Percentiles rank a stretch among this genome's conserved stretches.
These are phyloP conservation scores for Leucosporidium scottii DNA, from an alignment of 768 basidiomycete genomes.

Conservation along the genomic window DNA sequence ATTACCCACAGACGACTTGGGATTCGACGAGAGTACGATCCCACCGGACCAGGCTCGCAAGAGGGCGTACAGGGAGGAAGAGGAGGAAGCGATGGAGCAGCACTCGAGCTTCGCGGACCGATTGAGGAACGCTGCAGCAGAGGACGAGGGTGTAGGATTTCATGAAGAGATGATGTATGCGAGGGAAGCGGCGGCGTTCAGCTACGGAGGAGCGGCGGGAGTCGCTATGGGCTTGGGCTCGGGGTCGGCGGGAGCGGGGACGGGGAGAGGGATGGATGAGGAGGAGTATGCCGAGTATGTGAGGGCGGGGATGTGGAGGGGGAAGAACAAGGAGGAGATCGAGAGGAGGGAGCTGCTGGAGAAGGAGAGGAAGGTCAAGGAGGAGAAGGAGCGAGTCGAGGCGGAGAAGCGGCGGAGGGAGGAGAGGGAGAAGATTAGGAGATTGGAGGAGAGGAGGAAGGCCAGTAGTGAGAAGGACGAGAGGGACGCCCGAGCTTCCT, in stretches of 20 bases:
- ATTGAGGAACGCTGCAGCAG: constrained; percentile 19
- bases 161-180: constrained; percentile 14
- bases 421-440: constrained; percentile 15
- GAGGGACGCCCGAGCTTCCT: constrained; percentile 11
- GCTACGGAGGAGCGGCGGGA: constrained; percentile 21
- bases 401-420: neutral
- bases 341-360: constrained; percentile 15
- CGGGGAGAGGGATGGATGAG: constrained; percentile 30
- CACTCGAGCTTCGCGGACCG: constrained; percentile 19
- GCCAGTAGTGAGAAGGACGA: constrained; percentile 9
- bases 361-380: neutral
- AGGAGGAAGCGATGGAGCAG: constrained; percentile 6
- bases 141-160: constrained; percentile 15
- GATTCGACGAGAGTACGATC: constrained; percentile 12
- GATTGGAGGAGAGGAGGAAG: constrained; percentile 9
- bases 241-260: neutral
- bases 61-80: constrained; percentile 9
- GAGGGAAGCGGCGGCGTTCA: constrained; percentile 9
- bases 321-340: constrained; percentile 32
- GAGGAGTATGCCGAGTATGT: constrained; percentile 38
- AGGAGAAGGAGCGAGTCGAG: constrained; percentile 17
- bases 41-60: constrained; percentile 19
- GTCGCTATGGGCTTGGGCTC: constrained; percentile 1
- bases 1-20: constrained; percentile 6
- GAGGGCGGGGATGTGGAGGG: constrained; percentile 33